Evolutionary conservation across 495 filamentous ascomycete species (phyloP).

Genomic region (Penicillium salamii): DNA sequence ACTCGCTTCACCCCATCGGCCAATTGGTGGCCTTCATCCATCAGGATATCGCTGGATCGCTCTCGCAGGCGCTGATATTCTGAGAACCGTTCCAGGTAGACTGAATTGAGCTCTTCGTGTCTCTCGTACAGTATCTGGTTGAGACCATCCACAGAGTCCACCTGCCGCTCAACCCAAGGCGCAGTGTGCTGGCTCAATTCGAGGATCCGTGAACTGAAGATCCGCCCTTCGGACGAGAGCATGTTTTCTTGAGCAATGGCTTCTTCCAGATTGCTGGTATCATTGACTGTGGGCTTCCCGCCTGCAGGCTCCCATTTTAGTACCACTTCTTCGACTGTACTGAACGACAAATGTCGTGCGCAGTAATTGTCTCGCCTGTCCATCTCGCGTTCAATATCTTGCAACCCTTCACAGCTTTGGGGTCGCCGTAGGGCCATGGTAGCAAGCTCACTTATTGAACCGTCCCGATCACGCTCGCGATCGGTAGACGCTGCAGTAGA

Average conservation of each 20-base stretch:
- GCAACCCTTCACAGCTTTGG: constrained; percentile 41
- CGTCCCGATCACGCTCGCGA: constrained; percentile 20
- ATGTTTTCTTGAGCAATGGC: constrained; percentile 46
- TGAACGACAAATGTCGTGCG: constrained; percentile 84
- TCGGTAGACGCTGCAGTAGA: constrained; percentile 39
- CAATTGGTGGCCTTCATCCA: constrained; percentile 62
- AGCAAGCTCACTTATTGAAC: constrained; percentile 18
- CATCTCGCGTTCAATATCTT: constrained; percentile 16
- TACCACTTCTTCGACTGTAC: constrained; percentile 81
- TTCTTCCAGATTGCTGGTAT: constrained; percentile 34
- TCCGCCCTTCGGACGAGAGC: constrained; percentile 57
- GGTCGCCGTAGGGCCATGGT: constrained; percentile 42
- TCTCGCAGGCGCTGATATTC: constrained; percentile 63
- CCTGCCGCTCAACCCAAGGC: constrained; percentile 66
- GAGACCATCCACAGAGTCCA: constrained; percentile 60
- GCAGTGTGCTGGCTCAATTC: constrained; percentile 45
- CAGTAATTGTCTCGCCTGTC: constrained; percentile 43
- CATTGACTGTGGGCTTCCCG: constrained; percentile 30
- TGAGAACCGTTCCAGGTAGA: constrained; percentile 66
- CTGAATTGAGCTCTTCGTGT: constrained; percentile 60
- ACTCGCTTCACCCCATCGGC: constrained; percentile 77
- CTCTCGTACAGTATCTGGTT: constrained; percentile 58
- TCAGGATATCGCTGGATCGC: constrained; percentile 62
- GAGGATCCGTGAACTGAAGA: constrained; percentile 53
- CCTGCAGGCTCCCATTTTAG: constrained; percentile 62